Conservation (phyloP, 768 basidiomycete species). For the Ramaria rubella region DNA sequence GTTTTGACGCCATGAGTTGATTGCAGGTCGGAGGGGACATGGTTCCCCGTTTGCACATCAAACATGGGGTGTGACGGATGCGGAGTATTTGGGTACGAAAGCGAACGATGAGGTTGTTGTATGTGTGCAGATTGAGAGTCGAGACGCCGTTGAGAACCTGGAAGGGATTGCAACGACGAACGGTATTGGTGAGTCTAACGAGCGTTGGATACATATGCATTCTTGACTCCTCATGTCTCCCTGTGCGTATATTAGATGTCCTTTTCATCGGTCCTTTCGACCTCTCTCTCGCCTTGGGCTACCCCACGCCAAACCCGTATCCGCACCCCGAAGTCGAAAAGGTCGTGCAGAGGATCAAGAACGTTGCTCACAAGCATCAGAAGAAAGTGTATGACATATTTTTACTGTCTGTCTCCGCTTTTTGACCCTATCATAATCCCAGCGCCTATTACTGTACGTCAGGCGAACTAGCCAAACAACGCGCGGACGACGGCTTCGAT, state of each 20-base stretch:
- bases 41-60: conserved; percentile 58
- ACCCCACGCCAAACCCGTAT: conserved; percentile 54
- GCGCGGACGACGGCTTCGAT: conserved; percentile 47
- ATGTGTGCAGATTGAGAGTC: conserved; percentile 64
- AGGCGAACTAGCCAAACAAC: conserved; percentile 37
- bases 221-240: conserved; percentile 20
- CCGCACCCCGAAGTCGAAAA: conserved; percentile 59
- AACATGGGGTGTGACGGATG: conserved; percentile 35
- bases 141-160: conserved; percentile 51
- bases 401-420: background rate
- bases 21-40: conserved; percentile 56
- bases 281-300: conserved; percentile 56
- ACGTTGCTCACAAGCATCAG: conserved; percentile 41
- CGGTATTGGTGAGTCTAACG: conserved; percentile 27
- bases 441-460: conserved; percentile 46
- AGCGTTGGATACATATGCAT: conserved; percentile 36
- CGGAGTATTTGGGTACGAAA: background rate
- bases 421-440: background rate
- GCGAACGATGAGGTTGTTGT: conserved; percentile 45
- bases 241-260: conserved; percentile 32
- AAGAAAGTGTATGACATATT: conserved; percentile 52
- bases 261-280: conserved; percentile 66
- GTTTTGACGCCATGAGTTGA: background rate
- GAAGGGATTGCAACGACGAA: conserved; percentile 38
- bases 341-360: conserved; percentile 48